phyloP scores from a whole-genome alignment of 768 basidiomycete genomes.

The Stropharia rugosoannulata region DNA sequence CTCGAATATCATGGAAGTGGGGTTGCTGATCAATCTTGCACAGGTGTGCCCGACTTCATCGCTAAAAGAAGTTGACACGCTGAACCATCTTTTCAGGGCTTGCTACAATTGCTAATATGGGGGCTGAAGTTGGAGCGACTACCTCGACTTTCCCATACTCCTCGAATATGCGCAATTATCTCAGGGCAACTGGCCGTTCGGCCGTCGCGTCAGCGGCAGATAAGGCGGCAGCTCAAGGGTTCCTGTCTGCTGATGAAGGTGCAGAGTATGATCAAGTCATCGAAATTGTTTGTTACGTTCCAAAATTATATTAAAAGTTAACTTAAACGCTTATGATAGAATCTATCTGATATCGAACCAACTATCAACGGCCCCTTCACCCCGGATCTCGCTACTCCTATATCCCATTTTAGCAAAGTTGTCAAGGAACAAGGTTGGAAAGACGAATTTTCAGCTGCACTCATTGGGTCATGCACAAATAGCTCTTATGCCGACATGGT shows the following conservation, averaged over 20 bases:
- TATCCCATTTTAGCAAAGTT: slow-evolving; percentile 84
- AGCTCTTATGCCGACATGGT: slow-evolving; percentile 98
- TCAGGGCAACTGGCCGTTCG: slow-evolving; percentile 85
- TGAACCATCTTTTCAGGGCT: slow-evolving; percentile 48
- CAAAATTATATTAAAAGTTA: neutral
- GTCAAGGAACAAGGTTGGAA: slow-evolving; percentile 89
- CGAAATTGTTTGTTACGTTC: slow-evolving; percentile 65
- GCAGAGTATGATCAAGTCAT: slow-evolving; percentile 95
- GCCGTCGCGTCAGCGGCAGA: slow-evolving; percentile 89
- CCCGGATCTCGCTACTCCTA: slow-evolving; percentile 91
- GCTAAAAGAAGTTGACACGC: neutral
- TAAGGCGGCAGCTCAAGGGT: slow-evolving; percentile 72
- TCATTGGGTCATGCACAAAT: slow-evolving; percentile 99
- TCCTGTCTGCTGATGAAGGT: slow-evolving; percentile 79
- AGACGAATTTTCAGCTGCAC: slow-evolving; percentile 83
- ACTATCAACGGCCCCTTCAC: slow-evolving; percentile 97
- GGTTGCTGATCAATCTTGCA: slow-evolving; percentile 86
- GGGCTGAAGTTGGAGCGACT: slow-evolving; percentile 99
- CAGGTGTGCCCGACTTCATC: slow-evolving; percentile 48
- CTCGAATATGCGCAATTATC: slow-evolving; percentile 82
- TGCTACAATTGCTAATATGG: slow-evolving; percentile 98
- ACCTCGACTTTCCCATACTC: slow-evolving; percentile 98
- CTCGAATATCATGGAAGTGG: slow-evolving; percentile 97
- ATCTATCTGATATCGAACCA: slow-evolving; percentile 86
- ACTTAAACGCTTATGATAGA: slow-evolving; percentile 40